These are phyloP conservation scores for Trypanosoma conorhini DNA, from an alignment of 208 protist species.

Conservation along the genomic window DNA sequence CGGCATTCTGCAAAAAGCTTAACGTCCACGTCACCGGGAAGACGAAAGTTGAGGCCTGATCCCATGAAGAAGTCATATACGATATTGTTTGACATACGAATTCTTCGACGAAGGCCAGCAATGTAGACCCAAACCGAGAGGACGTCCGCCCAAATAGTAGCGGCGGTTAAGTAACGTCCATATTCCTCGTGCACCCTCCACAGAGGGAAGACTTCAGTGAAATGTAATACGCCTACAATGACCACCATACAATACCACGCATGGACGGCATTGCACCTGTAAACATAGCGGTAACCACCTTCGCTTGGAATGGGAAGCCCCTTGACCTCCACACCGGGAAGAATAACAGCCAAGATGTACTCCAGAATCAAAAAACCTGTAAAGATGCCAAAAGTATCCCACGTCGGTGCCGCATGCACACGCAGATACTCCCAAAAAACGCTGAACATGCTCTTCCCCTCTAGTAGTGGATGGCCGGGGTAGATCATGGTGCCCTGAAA, in stretches of 20 bases:
- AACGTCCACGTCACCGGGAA: conserved; percentile 92
- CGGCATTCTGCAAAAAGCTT: conserved; percentile 95
- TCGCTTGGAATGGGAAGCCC: conserved; percentile 85
- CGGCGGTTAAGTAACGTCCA: conserved; percentile 72
- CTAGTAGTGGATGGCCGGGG: conserved; percentile 68
- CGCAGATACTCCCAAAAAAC: conserved; percentile 56
- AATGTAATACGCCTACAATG: conserved; percentile 61
- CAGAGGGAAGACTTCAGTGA: conserved; percentile 65
- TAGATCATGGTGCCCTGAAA: conserved; percentile 87
- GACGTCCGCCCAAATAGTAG: conserved; percentile 80
- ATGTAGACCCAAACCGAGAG: conserved; percentile 80
- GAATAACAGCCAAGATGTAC: conserved; percentile 69
- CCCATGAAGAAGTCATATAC: conserved; percentile 98
- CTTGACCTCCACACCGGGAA: conserved; percentile 79
- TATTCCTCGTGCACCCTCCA: conserved; percentile 65
- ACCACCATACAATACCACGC: conserved; percentile 87
- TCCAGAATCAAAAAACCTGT: conserved; percentile 74
- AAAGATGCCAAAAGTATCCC: conserved; percentile 50
- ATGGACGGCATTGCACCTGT: conserved; percentile 89
- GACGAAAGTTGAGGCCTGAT: conserved; percentile 79
- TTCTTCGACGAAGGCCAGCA: conserved; percentile 44
- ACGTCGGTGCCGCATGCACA: conserved; percentile 49
- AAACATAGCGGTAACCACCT: conserved; percentile 77
- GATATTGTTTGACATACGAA: conserved; percentile 89
- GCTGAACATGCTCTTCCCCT: conserved; percentile 49